Base-by-base conservation (phyloP, 2,329 filamentous ascomycete genomes). In the Dactylellina cionopaga region DNA sequence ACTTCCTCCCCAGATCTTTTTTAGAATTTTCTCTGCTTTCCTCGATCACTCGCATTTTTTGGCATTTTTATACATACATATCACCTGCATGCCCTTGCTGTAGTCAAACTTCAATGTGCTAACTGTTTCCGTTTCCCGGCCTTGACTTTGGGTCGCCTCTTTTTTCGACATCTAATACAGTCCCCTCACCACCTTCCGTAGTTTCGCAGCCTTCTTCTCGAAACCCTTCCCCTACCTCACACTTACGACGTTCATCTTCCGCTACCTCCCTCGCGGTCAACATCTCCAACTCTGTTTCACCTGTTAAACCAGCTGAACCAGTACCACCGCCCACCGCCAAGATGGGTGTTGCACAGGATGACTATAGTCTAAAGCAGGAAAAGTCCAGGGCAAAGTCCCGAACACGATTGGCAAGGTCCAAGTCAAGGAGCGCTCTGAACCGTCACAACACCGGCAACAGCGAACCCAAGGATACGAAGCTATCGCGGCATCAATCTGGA, bases 311-410 rank as follows among this genome's bases (percentile, higher is more conserved):
- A 58, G 68, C 49, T 59, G 68, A 64, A 41, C 52, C 52, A 59
- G 49, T 39, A 59, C 37, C 41, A 51, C 65, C 54, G 27, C 24
- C 51, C 27, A 31, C 58, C 41, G 51, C 59, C 59, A 72, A 72
- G 68, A 72, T 72, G 68, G 68, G 68, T 72, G 68, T 72, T 25
- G 68, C 68, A 65, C 68, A 66, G 62, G 68, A 72, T 31, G 68
- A 72, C 37, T 65, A 44, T 37, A 71, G 29, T 44, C 37, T 59
- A n/a, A 72, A 72, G 59, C 59, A 63, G 41, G 65, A 72, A 41
- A 68, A 58, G 52, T 63, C 54, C 37, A 62, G 68, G 17, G 68
- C 68, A 33, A 72, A 72, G 52, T 72, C 68, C 44, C 58, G 68
- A 17, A 63, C 68, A 55, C 33, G 68, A 39, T 44, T 64, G 17